A percentile compares a stretch with the other conserved stretches of the same genome.
phyloP scores from a whole-genome alignment of 257 asterid genomes.

The Schizonepeta tenuifolia region DNA sequence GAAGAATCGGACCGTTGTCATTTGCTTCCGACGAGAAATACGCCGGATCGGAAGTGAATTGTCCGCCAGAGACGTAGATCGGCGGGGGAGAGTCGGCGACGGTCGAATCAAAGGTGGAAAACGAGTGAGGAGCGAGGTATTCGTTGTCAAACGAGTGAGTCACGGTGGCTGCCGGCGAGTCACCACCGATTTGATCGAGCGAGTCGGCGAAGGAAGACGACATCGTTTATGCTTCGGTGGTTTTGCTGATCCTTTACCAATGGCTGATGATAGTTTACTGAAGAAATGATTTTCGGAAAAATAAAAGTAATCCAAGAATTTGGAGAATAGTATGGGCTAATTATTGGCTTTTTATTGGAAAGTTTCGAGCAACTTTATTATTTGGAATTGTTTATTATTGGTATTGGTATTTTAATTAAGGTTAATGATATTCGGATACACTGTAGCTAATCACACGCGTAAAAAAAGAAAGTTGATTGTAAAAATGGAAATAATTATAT shows the following conservation, averaged over 20 bases:
- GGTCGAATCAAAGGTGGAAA: too few species aligned
- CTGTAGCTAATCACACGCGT: too few species aligned
- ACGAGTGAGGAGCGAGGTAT: too few species aligned
- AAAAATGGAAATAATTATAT: too few species aligned
- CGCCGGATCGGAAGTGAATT: constrained; percentile 48
- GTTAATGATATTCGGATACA: too few species aligned
- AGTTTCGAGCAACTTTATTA: too few species aligned
- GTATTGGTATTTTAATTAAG: too few species aligned
- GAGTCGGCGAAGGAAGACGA: constrained; percentile 60
- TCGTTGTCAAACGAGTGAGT: constrained; percentile 39
- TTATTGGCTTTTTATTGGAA: too few species aligned
- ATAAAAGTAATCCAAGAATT: too few species aligned
- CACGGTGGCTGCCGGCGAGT: constrained; percentile 40
- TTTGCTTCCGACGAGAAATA: constrained; percentile 44
- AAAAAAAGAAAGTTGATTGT: too few species aligned
- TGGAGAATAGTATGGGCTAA: too few species aligned
- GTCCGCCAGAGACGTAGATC: constrained; percentile 49
- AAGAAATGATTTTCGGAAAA: not conserved
- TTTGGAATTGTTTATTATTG: too few species aligned
- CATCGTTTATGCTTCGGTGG: constrained; percentile 42
- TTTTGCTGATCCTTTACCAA: constrained; percentile 21
- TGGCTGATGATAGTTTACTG: constrained; percentile 10
- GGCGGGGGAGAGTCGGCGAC: constrained; percentile 45
- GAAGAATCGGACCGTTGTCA: constrained; percentile 52
- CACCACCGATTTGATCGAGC: constrained; percentile 47